Evolutionary conservation across 116 monocot genomes (phyloP).

Genomic region (Iris pallida): DNA sequence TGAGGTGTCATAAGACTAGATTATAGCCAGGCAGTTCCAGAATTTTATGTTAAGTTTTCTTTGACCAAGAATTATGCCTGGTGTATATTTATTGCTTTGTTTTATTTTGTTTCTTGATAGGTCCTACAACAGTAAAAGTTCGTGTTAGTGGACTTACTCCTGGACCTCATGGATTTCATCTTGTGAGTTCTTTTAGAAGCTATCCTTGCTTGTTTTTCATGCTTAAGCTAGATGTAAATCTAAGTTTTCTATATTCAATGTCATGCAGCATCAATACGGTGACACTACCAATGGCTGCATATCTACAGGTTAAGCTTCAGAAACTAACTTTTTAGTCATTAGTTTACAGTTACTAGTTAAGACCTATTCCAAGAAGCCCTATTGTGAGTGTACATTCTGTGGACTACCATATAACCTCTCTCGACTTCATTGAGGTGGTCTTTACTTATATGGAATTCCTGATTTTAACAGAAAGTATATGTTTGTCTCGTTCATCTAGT

Average conservation of each 20-base stretch:
- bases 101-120: slow-evolving; percentile 23
- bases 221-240: background rate
- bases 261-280: slow-evolving; percentile 71
- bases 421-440: no score
- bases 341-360: no score
- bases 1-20: no score
- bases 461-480: no score
- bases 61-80: background rate
- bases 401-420: no score
- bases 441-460: no score
- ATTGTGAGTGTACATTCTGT: no score
- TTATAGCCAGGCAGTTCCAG: no score
- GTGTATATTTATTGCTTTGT: slow-evolving; percentile 1
- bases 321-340: no score
- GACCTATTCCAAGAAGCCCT: no score
- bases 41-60: background rate
- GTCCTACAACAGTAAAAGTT: slow-evolving; percentile 81
- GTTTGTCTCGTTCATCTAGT: background rate
- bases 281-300: slow-evolving; percentile 95
- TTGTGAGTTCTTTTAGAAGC: slow-evolving; percentile 34
- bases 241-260: slow-evolving; percentile 3
- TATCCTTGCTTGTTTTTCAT: background rate
- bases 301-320: slow-evolving; percentile 55
- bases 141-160: slow-evolving; percentile 69
- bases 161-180: slow-evolving; percentile 81